Percentiles rank a stretch among this genome's conserved stretches.
Evolutionary conservation across 2,329 filamentous ascomycete species (phyloP).

Genomic region (Emergomyces pasteurianus): DNA sequence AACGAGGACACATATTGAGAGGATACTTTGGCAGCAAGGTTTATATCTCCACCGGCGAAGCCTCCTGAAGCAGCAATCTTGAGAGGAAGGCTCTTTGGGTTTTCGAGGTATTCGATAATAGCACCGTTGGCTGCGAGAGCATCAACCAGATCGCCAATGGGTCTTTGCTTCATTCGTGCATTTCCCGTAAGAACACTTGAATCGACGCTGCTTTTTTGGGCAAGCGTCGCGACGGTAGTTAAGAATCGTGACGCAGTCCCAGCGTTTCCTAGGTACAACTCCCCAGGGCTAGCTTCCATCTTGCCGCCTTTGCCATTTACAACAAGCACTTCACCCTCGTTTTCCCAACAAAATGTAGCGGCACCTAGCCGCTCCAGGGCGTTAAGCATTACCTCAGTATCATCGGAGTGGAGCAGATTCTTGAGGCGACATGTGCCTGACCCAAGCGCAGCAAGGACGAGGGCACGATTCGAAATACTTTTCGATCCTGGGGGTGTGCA

Average conservation of each 20-base stretch:
- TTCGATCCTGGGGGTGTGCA: constrained; percentile 92
- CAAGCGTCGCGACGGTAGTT: constrained; percentile 80
- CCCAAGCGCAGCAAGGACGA: constrained; percentile 86
- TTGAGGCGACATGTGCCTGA: constrained; percentile 75
- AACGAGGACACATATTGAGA: constrained; percentile 99
- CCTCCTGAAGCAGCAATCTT: constrained; percentile 71
- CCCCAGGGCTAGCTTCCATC: constrained; percentile 60
- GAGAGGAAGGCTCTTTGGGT: constrained; percentile 71
- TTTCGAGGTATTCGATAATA: constrained; percentile 74
- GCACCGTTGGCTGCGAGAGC: constrained; percentile 79
- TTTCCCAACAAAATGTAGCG: constrained; percentile 85
- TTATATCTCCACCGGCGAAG: constrained; percentile 75
- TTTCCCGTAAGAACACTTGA: constrained; percentile 85
- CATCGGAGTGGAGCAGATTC: constrained; percentile 90
- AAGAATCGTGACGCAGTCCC: constrained; percentile 93
- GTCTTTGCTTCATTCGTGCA: constrained; percentile 87
- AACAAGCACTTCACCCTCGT: constrained; percentile 80
- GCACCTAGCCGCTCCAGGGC: constrained; percentile 77
- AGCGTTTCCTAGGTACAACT: constrained; percentile 89
- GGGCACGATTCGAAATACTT: constrained; percentile 89
- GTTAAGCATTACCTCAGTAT: constrained; percentile 93
- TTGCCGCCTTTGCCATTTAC: constrained; percentile 85
- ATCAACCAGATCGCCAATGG: constrained; percentile 86
- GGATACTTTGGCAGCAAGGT: constrained; percentile 86
- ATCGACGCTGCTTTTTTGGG: constrained; percentile 49